Evolutionary conservation across 345 rosid species (phyloP).

Genomic region (Jatropha curcas): DNA sequence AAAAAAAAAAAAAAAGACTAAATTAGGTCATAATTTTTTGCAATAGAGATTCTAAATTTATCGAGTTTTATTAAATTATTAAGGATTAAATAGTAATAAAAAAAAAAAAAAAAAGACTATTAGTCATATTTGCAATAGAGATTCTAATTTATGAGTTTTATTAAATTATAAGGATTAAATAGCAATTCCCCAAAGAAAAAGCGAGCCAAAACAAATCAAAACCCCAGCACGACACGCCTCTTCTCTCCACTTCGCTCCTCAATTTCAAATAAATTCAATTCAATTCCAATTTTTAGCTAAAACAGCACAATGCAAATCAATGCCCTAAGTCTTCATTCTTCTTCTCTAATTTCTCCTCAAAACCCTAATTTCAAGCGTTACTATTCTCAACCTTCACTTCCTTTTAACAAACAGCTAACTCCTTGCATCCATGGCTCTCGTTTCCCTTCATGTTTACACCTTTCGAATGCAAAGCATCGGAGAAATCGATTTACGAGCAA

Average conservation of each 20-base stretch:
- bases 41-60: too few species aligned
- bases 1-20: too few species aligned
- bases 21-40: too few species aligned
- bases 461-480: slow-evolving; percentile 1
- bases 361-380: slow-evolving; percentile 27
- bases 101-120: too few species aligned
- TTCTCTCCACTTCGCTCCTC: background rate
- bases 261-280: background rate
- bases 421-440: slow-evolving; percentile 12
- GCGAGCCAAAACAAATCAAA: background rate
- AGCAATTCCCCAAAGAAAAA: too few species aligned
- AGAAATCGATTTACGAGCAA: slow-evolving; percentile 16
- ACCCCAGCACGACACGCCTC: slow-evolving; percentile 1
- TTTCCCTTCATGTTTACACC: slow-evolving; percentile 16
- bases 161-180: too few species aligned
- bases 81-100: too few species aligned
- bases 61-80: too few species aligned
- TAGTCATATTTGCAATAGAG: too few species aligned
- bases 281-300: too few species aligned
- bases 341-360: slow-evolving; percentile 27
- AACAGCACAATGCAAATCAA: slow-evolving; percentile 37
- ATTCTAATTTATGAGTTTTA: too few species aligned
- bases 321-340: slow-evolving; percentile 26
- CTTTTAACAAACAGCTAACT: slow-evolving; percentile 14
- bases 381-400: slow-evolving; percentile 24